Percentiles rank a stretch among this genome's conserved stretches.
These are phyloP conservation scores for Parachaetomium inaequale DNA, from an alignment of 495 filamentous ascomycete genomes.

Conservation along the genomic window DNA sequence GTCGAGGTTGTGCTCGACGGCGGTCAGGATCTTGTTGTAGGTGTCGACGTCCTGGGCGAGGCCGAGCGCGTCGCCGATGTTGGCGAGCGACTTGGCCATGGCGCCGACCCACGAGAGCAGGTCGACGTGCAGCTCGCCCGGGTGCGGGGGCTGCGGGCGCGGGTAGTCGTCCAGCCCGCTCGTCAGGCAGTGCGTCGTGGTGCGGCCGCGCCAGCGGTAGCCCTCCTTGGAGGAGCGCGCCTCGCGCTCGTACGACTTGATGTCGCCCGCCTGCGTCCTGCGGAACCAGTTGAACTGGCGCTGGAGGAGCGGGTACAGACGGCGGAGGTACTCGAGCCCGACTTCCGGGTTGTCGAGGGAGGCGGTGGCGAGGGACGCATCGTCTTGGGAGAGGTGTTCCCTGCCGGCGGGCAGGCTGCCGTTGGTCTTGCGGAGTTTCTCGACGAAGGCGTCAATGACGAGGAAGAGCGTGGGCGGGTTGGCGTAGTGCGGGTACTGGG, in stretches of 20 bases:
- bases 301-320: constrained; percentile 87
- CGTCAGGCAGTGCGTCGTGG: constrained; percentile 78
- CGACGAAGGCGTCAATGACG: constrained; percentile 75
- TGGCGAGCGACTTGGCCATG: constrained; percentile 77
- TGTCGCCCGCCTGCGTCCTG: constrained; percentile 82
- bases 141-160: constrained; percentile 91
- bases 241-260: constrained; percentile 85
- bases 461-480: constrained; percentile 98
- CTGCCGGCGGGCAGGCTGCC: constrained; percentile 32
- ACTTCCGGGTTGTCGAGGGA: constrained; percentile 64
- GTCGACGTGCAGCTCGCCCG: constrained; percentile 94
- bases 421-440: constrained; percentile 57
- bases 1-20: constrained; percentile 82
- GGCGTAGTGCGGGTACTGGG: constrained; percentile 96
- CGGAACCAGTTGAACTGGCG: constrained; percentile 94
- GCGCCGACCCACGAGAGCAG: constrained; percentile 95
- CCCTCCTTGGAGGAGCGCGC: constrained; percentile 83
- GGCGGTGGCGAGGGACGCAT: constrained; percentile 49
- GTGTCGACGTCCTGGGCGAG: constrained; percentile 70
- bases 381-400: constrained; percentile 35
- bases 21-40: constrained; percentile 67
- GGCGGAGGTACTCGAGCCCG: constrained; percentile 68
- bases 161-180: constrained; percentile 97
- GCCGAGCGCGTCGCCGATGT: constrained; percentile 68
- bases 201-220: constrained; percentile 95